Base-by-base conservation (phyloP, 495 filamentous ascomycete genomes). In the Neurospora terricola region DNA sequence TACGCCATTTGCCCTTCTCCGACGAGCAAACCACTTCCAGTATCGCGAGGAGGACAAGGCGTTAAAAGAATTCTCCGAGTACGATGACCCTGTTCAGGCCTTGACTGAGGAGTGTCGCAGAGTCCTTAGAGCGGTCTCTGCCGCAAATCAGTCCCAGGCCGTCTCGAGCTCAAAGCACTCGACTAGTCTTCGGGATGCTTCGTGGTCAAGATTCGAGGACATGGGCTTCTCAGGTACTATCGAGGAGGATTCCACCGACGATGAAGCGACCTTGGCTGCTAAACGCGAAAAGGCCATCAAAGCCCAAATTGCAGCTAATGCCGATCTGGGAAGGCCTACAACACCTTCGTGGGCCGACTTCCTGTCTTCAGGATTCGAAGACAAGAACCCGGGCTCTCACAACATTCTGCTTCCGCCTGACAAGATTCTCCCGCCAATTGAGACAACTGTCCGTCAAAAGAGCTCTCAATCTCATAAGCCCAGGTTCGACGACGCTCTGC, bases 311-410 rank as follows among this genome's bases (percentile, higher is more conserved):
- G 93, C 92, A 10, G 85, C 78, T 45, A 86, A 86, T 43, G 90
- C 36, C 21, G 75, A 92, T 73, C 79, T 92, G 72, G 94, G 90
- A 21, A 88, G 96, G 54, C 96, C 96, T 4, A 98, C 94, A 0
- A 99, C 96, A 4, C 96, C 96, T 11, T 98, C 96, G 2, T 98
- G 94, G 94, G 94, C 94, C 10, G 96, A 99, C 78, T 99, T 99
- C 81, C 86, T 99, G 76, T 96, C 92, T 4, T 94, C 93, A 62
- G 96, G 96, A 0, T 99, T 99, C 75, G 86, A 90, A 23, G 93
- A 96, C 73, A 91, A 96, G 69, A 84, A 83, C 11, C 82, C 78
- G 71, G 81, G 84, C 38, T 85, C 82, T 21, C 84, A 88, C 16
- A 84, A 89, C 18, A 78, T 94, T 38, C 82, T 96, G n/a, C 81